phyloP scores from a whole-genome alignment of 176 grass and related monocot genomes.

The Oryza coarctata region DNA sequence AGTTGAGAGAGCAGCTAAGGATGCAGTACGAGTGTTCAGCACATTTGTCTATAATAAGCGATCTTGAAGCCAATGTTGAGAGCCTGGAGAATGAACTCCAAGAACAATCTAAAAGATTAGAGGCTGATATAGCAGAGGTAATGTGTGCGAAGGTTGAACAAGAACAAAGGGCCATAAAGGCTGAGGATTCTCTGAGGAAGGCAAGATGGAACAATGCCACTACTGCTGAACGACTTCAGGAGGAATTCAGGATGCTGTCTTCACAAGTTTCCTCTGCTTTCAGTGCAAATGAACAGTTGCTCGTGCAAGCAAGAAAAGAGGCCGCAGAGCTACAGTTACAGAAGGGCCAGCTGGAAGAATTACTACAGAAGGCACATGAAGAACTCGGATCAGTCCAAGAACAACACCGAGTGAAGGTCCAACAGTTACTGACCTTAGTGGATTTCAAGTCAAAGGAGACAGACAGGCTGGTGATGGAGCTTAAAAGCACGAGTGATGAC shows the following conservation, averaged over 20 bases:
- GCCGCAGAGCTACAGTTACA: constrained; percentile 61
- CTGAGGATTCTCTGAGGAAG: constrained; percentile 76
- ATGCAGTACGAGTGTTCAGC: constrained; percentile 96
- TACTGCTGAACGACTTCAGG: constrained; percentile 65
- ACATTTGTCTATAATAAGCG: constrained; percentile 78
- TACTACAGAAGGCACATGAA: constrained; percentile 61
- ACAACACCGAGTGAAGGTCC: constrained; percentile 63
- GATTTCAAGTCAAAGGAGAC: constrained; percentile 87
- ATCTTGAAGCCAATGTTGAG: constrained; percentile 80
- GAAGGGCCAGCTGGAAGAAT: constrained; percentile 72
- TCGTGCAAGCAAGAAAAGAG: constrained; percentile 75
- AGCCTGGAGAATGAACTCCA: constrained; percentile 79
- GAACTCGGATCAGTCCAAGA: constrained; percentile 54
- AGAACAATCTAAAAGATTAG: constrained; percentile 64
- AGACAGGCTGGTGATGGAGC: constrained; percentile 56
- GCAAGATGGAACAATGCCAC: constrained; percentile 65
- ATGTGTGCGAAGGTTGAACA: constrained; percentile 67
- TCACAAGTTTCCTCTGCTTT: constrained; percentile 82
- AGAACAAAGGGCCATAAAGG: constrained; percentile 76
- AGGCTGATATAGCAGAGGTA: constrained; percentile 65
- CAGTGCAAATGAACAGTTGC: constrained; percentile 57
- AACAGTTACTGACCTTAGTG: constrained; percentile 67
- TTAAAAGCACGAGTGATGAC: constrained; percentile 65
- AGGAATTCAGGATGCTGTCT: constrained; percentile 72
- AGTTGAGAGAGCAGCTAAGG: constrained; percentile 78